Conservation (phyloP, 352 stramenopile genomes). For the Phytophthora sojae region DNA sequence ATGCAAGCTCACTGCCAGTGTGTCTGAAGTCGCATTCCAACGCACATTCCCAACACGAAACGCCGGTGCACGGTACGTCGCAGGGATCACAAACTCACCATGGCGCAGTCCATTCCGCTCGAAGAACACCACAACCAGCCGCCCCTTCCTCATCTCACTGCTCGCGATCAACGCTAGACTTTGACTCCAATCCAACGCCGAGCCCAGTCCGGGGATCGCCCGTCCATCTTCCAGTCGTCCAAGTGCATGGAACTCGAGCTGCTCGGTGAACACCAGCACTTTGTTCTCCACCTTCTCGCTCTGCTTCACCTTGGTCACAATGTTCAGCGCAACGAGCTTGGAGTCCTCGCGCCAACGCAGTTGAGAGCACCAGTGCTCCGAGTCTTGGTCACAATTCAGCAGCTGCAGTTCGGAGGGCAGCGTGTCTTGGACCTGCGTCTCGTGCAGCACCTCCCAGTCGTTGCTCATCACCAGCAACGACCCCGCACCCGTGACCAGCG, state of each 20-base stretch:
- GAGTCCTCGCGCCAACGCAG: slow-evolving; percentile 81
- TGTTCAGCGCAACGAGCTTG: slow-evolving; percentile 72
- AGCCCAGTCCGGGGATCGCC: slow-evolving; percentile 52
- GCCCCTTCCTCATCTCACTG: slow-evolving; percentile 61
- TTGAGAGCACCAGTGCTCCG: slow-evolving; percentile 19
- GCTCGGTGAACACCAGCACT: slow-evolving; percentile 63
- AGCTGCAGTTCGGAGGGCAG: slow-evolving; percentile 39
- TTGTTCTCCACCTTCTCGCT: slow-evolving; percentile 34
- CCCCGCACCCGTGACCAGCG: slow-evolving; percentile 65
- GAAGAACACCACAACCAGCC: slow-evolving; percentile 82
- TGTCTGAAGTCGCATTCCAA: slow-evolving; percentile 78
- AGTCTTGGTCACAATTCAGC: background rate
- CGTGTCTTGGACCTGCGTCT: slow-evolving; percentile 55
- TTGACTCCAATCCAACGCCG: slow-evolving; percentile 70
- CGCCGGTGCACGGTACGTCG: slow-evolving; percentile 36
- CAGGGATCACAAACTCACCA: slow-evolving; percentile 73
- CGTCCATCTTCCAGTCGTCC: slow-evolving; percentile 80
- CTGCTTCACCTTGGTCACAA: slow-evolving; percentile 25
- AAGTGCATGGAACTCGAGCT: slow-evolving; percentile 66
- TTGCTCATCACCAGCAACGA: slow-evolving; percentile 80
- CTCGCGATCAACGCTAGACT: slow-evolving; percentile 80
- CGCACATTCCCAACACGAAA: slow-evolving; percentile 44
- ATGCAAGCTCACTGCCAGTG: slow-evolving; percentile 65
- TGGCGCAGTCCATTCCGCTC: slow-evolving; percentile 85
- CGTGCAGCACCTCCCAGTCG: slow-evolving; percentile 80